Conservation (phyloP, 192 early-diverging fungal species). For the Podila epicladia region DNA sequence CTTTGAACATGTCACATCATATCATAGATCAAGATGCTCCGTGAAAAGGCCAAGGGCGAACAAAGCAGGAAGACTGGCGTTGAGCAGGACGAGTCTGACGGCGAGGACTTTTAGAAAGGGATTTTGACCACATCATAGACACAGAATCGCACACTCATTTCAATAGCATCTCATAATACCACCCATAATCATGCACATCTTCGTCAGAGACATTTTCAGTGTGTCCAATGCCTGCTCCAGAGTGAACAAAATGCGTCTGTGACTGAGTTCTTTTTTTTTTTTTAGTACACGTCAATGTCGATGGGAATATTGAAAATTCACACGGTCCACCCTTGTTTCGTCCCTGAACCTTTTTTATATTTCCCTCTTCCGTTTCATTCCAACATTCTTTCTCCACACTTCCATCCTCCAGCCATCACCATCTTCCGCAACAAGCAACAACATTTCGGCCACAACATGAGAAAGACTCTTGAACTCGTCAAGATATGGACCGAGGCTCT, state of each 20-base stretch:
- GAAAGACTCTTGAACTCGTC: conserved; percentile 12
- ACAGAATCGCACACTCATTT: too few relatives aligned
- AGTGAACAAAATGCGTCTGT: too few relatives aligned
- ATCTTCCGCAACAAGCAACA: background rate
- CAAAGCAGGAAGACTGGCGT: conserved; percentile 13
- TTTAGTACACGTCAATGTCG: too few relatives aligned
- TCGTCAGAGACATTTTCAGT: too few relatives aligned
- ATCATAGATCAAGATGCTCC: conserved; percentile 39
- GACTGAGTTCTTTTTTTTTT: too few relatives aligned
- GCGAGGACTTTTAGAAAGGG: conserved; percentile 13
- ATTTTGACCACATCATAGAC: background rate
- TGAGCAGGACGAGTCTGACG: conserved; percentile 42
- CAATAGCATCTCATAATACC: conserved; percentile 1
- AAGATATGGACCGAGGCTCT: conserved; percentile 39
- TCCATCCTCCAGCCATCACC: background rate
- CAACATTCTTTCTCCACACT: background rate
- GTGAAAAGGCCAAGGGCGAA: conserved; percentile 18
- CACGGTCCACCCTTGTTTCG: background rate
- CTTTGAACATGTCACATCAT: background rate
- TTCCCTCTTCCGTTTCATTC: background rate
- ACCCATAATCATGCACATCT: too few relatives aligned
- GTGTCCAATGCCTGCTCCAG: too few relatives aligned
- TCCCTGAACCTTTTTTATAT: background rate
- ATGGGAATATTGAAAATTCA: background rate
- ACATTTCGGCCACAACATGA: background rate